Evolutionary conservation across 2,329 filamentous ascomycete species (phyloP).

Genomic region (Aspergillus awamori): DNA sequence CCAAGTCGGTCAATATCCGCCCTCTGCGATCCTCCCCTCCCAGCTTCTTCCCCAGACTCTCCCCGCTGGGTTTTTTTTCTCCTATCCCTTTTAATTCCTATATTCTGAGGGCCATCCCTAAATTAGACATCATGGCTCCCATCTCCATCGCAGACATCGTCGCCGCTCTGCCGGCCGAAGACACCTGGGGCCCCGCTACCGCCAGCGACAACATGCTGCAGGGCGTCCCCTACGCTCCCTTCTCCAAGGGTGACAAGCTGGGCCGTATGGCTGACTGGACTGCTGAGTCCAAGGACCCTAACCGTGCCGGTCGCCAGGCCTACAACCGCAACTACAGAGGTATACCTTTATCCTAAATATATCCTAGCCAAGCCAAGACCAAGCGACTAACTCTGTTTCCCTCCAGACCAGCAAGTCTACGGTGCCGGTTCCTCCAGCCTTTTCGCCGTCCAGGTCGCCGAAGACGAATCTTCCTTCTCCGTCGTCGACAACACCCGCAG

Average conservation of each 20-base stretch:
- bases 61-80: conserved; percentile 1
- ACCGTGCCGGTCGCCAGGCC: conserved; percentile 77
- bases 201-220: conserved; percentile 86
- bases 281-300: conserved; percentile 74
- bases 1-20: conserved; percentile 18
- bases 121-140: conserved; percentile 48
- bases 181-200: conserved; percentile 84
- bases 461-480: conserved; percentile 97
- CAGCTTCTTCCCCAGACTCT: conserved; percentile 8
- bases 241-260: conserved; percentile 97
- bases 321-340: conserved; percentile 94
- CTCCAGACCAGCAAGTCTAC: conserved; percentile 92
- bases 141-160: conserved; percentile 67
- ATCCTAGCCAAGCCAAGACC: conserved; percentile 2
- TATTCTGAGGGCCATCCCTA: neutral
- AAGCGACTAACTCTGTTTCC: neutral
- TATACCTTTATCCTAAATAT: conserved; percentile 41
- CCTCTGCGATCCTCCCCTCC: conserved; percentile 12
- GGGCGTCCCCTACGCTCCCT: conserved; percentile 95
- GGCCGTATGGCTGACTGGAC: conserved; percentile 99
- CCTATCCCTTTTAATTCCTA: neutral
- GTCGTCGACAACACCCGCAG: conserved; percentile 95
- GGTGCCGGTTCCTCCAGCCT: conserved; percentile 82
- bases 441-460: conserved; percentile 87
- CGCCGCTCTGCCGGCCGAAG: conserved; percentile 70